Percentiles rank a stretch among this genome's conserved stretches.
phyloP scores from a whole-genome alignment of 148 eudicot species.

The Rhododendron griersonianum region DNA sequence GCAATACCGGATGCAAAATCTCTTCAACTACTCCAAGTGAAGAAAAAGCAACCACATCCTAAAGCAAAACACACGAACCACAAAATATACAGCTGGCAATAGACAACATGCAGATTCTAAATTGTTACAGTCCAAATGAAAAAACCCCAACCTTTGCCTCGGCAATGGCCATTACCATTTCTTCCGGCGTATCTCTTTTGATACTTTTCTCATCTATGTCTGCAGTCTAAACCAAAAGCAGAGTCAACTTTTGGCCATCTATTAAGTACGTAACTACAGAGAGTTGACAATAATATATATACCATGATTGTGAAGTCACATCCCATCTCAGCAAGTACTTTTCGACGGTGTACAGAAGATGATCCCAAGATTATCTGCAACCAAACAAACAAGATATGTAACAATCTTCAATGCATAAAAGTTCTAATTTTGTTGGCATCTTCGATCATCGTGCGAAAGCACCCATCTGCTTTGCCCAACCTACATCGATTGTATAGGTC shows the following conservation, averaged over 20 bases:
- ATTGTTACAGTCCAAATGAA: neutral
- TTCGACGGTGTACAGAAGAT: slow-evolving; percentile 65
- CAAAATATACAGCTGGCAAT: neutral
- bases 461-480: neutral
- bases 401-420: neutral
- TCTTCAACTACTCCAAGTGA: neutral
- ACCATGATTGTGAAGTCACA: slow-evolving; percentile 76
- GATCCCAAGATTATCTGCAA: slow-evolving; percentile 84
- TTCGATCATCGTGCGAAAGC: neutral
- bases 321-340: slow-evolving; percentile 80
- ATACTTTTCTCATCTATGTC: slow-evolving; percentile 59
- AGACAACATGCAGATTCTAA: neutral
- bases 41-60: neutral
- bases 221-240: slow-evolving; percentile 53
- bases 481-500: neutral
- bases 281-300: slow-evolving; percentile 15
- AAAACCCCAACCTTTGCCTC: slow-evolving; percentile 70
- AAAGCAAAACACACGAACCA: neutral
- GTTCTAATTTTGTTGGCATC: neutral
- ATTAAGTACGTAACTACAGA: neutral
- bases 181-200: slow-evolving; percentile 75
- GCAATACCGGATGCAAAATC: neutral
- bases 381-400: neutral
- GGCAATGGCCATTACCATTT: slow-evolving; percentile 91
- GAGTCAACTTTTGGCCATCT: slow-evolving; percentile 3